Conservation (phyloP, 1,139 yeast genomes). For the Kluyveromyces sp. region DNA sequence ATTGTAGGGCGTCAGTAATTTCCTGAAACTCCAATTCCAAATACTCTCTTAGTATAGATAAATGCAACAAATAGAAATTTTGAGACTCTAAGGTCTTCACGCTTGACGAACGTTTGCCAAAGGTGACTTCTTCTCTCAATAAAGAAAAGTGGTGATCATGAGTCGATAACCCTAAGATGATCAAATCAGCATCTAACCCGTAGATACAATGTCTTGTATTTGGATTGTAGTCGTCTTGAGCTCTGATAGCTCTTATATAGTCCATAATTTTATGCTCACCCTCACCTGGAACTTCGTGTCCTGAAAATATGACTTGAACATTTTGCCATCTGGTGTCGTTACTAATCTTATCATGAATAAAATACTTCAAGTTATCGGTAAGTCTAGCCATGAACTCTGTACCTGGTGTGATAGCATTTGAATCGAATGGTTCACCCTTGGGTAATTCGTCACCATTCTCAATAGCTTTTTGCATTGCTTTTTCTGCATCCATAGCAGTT, state of each 20-base stretch:
- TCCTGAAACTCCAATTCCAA: slow-evolving; percentile 77
- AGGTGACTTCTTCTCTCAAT: slow-evolving; percentile 90
- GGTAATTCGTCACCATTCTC: slow-evolving; percentile 41
- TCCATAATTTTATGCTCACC: slow-evolving; percentile 99
- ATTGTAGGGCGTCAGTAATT: slow-evolving; percentile 51
- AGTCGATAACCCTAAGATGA: slow-evolving; percentile 87
- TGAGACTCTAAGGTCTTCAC: slow-evolving; percentile 65
- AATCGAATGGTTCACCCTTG: slow-evolving; percentile 75
- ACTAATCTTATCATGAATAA: slow-evolving; percentile 81
- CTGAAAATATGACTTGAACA: slow-evolving; percentile 78
- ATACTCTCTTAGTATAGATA: slow-evolving; percentile 84
- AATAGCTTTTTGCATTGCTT: slow-evolving; percentile 45
- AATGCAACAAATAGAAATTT: slow-evolving; percentile 73
- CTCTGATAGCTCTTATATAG: slow-evolving; percentile 77
- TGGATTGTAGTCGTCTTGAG: slow-evolving; percentile 79
- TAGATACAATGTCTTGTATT: slow-evolving; percentile 90
- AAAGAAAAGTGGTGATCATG: slow-evolving; percentile 96
- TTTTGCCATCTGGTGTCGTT: slow-evolving; percentile 89
- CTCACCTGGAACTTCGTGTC: slow-evolving; percentile 98
- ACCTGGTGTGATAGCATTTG: slow-evolving; percentile 98
- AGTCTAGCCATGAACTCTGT: slow-evolving; percentile 93
- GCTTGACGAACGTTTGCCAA: slow-evolving; percentile 54
- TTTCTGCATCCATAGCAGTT: slow-evolving; percentile 86
- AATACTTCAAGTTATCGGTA: slow-evolving; percentile 75
- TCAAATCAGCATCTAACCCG: slow-evolving; percentile 96